Percentiles rank a stretch among this genome's conserved stretches.
Evolutionary conservation across 176 grass and related monocot genomes (phyloP).

Genomic region (Puya raimondii): DNA sequence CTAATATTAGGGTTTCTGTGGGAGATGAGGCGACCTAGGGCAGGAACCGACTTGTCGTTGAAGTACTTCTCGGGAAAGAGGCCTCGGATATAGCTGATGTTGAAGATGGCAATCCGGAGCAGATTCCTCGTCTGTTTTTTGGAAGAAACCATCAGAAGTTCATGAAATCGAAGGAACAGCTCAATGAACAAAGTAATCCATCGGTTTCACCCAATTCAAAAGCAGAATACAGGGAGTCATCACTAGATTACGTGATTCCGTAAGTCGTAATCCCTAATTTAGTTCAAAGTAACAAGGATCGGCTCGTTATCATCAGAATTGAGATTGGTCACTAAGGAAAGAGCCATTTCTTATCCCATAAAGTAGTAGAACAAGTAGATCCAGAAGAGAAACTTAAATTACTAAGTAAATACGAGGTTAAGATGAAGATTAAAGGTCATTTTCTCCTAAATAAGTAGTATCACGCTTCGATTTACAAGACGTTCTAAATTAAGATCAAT

Average conservation of each 20-base stretch:
- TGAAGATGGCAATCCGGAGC: conserved; percentile 95
- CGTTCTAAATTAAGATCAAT: background rate
- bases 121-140: conserved; percentile 86
- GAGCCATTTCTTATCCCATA: background rate
- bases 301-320: background rate
- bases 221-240: background rate
- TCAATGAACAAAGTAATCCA: conserved; percentile 8
- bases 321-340: background rate
- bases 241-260: no score
- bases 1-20: background rate
- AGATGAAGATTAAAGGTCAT: background rate
- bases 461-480: background rate
- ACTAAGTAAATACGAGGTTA: no score
- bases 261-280: background rate
- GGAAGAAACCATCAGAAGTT: conserved; percentile 7
- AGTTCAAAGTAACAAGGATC: background rate
- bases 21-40: conserved; percentile 52
- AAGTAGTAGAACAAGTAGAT: background rate
- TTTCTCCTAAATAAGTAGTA: background rate
- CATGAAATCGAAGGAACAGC: background rate
- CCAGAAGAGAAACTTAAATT: background rate
- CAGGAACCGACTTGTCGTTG: conserved; percentile 96
- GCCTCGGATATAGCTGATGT: conserved; percentile 96
- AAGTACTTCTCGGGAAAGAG: conserved; percentile 98
- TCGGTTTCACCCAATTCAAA: background rate